These are phyloP conservation scores for Candida sojae DNA, from an alignment of 1,139 yeast genomes.

Conservation along the genomic window DNA sequence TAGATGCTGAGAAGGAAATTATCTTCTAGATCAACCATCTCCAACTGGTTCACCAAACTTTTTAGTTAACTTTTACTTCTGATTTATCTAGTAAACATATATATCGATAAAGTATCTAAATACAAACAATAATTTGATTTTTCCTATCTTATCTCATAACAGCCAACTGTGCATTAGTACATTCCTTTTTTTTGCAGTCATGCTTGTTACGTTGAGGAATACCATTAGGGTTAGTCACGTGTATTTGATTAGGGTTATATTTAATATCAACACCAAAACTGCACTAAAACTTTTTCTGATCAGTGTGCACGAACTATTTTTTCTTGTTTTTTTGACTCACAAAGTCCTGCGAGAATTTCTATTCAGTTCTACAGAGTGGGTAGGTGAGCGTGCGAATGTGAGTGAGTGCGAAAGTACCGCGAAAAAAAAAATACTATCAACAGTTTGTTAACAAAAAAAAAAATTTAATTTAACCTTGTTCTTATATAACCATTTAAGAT, in stretches of 20 bases:
- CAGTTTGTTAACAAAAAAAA: constrained; percentile 1
- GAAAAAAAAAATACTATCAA: constrained; percentile 4
- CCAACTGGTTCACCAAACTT: neutral
- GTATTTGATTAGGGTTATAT: neutral
- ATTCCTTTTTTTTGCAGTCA: neutral
- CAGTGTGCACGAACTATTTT: neutral
- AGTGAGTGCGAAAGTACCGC: constrained; percentile 5
- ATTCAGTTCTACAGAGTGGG: neutral
- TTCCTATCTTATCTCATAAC: neutral
- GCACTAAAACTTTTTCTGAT: neutral
- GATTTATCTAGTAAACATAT: neutral
- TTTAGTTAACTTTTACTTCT: neutral
- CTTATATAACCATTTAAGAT: constrained; percentile 6
- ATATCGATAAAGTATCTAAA: neutral
- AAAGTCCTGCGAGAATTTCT: neutral
- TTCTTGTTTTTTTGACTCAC: neutral
- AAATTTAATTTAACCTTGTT: constrained; percentile 5
- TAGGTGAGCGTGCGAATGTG: neutral
- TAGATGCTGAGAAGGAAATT: constrained; percentile 64
- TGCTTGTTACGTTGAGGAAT: neutral
- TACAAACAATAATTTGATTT: neutral
- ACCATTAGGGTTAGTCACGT: constrained; percentile 1
- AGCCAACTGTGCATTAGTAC: neutral
- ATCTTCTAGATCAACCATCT: constrained; percentile 23
- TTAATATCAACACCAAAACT: neutral